Evolutionary conservation across 805 yeast genomes (phyloP).

Genomic region (Kurtzmaniella cleridarum): DNA sequence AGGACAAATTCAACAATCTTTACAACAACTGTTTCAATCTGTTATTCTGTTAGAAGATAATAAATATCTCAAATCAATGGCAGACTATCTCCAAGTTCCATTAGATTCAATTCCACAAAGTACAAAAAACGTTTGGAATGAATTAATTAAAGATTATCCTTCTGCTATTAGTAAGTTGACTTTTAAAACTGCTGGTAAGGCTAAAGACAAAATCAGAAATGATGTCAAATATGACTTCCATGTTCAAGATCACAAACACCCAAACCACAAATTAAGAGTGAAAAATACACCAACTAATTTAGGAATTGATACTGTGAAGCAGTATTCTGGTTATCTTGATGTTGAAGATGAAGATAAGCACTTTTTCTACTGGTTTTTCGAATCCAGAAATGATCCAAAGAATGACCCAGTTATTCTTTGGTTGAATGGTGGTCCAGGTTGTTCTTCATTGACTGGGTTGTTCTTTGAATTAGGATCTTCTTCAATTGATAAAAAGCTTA

Average conservation of each 20-base stretch:
- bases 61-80: constrained; percentile 41
- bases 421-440: constrained; percentile 31
- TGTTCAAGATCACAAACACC: constrained; percentile 32
- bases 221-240: constrained; percentile 26
- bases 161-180: constrained; percentile 45
- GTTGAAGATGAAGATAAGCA: constrained; percentile 61
- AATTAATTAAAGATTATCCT: constrained; percentile 58
- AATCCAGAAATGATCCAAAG: constrained; percentile 27
- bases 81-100: constrained; percentile 48
- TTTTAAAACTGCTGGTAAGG: constrained; percentile 46
- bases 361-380: constrained; percentile 28
- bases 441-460: constrained; percentile 24
- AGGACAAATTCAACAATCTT: constrained; percentile 2
- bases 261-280: constrained; percentile 55
- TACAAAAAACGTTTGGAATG: constrained; percentile 54
- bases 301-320: constrained; percentile 79
- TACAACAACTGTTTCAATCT: constrained; percentile 4
- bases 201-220: constrained; percentile 27
- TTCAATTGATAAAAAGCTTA: constrained; percentile 14
- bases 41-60: constrained; percentile 8
- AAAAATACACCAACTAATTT: constrained; percentile 55
- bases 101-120: constrained; percentile 43
- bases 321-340: constrained; percentile 82
- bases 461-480: constrained; percentile 29
- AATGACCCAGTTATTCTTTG: constrained; percentile 27